These are phyloP conservation scores for Boletus rubropictus DNA, from an alignment of 768 basidiomycete genomes.

Conservation along the genomic window DNA sequence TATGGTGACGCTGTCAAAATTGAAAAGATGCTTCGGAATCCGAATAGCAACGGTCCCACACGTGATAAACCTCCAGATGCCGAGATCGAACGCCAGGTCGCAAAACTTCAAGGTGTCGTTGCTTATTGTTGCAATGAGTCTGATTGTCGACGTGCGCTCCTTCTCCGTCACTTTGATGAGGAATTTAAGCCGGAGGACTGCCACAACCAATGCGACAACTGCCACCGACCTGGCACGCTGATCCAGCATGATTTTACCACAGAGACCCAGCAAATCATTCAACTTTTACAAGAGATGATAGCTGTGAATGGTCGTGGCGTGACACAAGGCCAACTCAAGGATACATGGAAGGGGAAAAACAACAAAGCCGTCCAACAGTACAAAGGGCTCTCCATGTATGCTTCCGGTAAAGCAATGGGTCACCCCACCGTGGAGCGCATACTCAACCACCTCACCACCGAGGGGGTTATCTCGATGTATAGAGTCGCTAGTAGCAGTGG, in stretches of 20 bases:
- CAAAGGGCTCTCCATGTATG: constrained; percentile 48
- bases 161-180: constrained; percentile 89
- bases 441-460: constrained; percentile 48
- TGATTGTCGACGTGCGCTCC: constrained; percentile 80
- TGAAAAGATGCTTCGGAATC: constrained; percentile 56
- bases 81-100: constrained; percentile 62
- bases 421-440: constrained; percentile 59
- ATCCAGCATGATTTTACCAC: constrained; percentile 55
- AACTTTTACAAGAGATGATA: constrained; percentile 47
- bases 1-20: constrained; percentile 53
- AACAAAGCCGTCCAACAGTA: constrained; percentile 37
- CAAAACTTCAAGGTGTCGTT: constrained; percentile 63
- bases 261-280: constrained; percentile 50
- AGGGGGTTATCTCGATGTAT: constrained; percentile 45
- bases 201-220: constrained; percentile 76
- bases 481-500: constrained; percentile 43
- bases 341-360: constrained; percentile 63
- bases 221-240: constrained; percentile 45
- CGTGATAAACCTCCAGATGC: constrained; percentile 32
- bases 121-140: constrained; percentile 74
- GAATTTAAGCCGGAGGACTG: constrained; percentile 66
- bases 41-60: constrained; percentile 35
- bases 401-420: constrained; percentile 45
- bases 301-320: constrained; percentile 41
- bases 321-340: constrained; percentile 54